Base-by-base conservation (phyloP, 306 rosid genomes). In the Castanea crenata region DNA sequence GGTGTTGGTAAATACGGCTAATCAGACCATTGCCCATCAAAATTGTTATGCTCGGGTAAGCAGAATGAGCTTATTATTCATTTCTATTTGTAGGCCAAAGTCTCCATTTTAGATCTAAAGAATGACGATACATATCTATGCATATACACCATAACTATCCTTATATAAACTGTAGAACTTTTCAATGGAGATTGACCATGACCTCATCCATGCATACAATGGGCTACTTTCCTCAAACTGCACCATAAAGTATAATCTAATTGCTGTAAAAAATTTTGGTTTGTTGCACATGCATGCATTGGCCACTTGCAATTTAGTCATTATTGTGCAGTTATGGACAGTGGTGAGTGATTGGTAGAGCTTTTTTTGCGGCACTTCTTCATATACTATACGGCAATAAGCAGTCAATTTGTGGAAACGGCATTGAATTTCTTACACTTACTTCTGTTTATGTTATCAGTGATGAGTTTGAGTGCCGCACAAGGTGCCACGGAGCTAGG, bases 1-100 rank as follows among this genome's bases (percentile, higher is more conserved):
- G 76, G 76, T 91, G 67, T 51, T 87, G 73, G 87, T 92, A 38
- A 86, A 86, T 71, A 81, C 82, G 13, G 15, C 69, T 54, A 85
- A 83, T 56, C 94, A 91, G 69, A 89, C 97, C 13, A 91, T 92
- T 73, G 34, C 76, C 34, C 91, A 81, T 3, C 90, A 91, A 73
- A 87, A 76, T 34, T 92, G 96, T 62, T 71, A 57, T 12, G 57
- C 76, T 46, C 74, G 68, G 86, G 83, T 71, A 31, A 29, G 82
- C 27, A 76, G 31, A 57, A 34, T 32, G 35, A 18, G 12, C 12
- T 55, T 2, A 23, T 31, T 19, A 5, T 55, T 31, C 21, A 74
- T 19, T 34, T 35, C 29, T 41, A 8, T 23, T 59, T 59, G 65
- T 23, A 4, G 64, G 65, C 65, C 27, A 1, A 21, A 59, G 32